Conservation (phyloP, 176 grass and related monocot genomes). For the Cenchrus americanus region DNA sequence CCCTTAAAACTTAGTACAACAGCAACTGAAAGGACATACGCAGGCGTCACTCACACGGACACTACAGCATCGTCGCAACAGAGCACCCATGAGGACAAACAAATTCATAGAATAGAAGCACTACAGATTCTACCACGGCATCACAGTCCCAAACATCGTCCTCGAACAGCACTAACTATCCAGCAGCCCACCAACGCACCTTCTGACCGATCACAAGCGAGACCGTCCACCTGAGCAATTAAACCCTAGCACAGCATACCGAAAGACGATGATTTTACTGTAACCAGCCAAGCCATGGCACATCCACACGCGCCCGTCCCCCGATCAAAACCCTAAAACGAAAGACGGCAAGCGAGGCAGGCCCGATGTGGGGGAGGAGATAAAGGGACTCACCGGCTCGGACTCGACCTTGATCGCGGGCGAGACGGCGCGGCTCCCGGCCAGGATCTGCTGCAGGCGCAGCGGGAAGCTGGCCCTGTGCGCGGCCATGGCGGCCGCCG, state of each 20-base stretch:
- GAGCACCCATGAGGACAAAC: neutral
- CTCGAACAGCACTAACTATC: slow-evolving; percentile 25
- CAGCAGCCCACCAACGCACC: neutral
- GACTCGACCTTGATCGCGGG: slow-evolving; percentile 89
- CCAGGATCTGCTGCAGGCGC: slow-evolving; percentile 93
- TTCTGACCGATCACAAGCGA: slow-evolving; percentile 14
- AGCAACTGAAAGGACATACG: neutral
- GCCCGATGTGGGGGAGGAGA: neutral
- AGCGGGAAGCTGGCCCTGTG: slow-evolving; percentile 85
- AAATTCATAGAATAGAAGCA: neutral
- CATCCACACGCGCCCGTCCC: neutral
- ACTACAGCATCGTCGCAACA: neutral
- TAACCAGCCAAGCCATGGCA: neutral
- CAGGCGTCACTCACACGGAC: neutral
- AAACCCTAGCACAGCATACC: slow-evolving; percentile 41
- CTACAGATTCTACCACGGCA: neutral
- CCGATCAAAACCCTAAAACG: slow-evolving; percentile 40
- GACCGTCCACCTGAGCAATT: neutral
- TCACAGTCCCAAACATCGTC: slow-evolving; percentile 7
- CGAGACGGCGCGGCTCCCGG: slow-evolving; percentile 66
- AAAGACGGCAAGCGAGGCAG: slow-evolving; percentile 3
- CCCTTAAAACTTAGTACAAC: slow-evolving; percentile 5
- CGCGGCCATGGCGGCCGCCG: slow-evolving; percentile 69
- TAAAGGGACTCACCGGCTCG: slow-evolving; percentile 66
- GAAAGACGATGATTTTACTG: neutral